These are phyloP conservation scores for Batrachochytrium dendrobatidis DNA, from an alignment of 371 early-diverging fungal genomes.

Conservation along the genomic window DNA sequence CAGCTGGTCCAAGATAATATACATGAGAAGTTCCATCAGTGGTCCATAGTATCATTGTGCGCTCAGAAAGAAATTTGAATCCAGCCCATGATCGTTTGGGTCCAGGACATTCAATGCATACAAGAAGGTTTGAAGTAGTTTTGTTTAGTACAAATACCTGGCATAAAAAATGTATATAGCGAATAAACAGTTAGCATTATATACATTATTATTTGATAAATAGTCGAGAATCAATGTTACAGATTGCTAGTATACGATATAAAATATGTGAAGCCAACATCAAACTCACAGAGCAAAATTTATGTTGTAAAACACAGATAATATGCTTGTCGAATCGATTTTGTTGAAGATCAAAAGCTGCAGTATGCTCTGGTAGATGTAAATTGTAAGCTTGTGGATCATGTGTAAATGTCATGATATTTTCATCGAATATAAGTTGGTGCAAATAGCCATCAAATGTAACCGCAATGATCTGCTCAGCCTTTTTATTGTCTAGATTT, in stretches of 20 bases:
- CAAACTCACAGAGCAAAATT: slow-evolving; percentile 15
- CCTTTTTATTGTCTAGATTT: slow-evolving; percentile 17
- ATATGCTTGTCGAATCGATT: slow-evolving; percentile 16
- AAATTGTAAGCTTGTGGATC: slow-evolving; percentile 2
- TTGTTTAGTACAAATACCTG: slow-evolving; percentile 10
- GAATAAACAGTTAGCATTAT: background rate
- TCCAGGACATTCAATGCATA: background rate
- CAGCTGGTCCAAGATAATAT: slow-evolving; percentile 18
- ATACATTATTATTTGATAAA: background rate
- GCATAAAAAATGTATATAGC: too few species aligned
- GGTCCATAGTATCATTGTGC: slow-evolving; percentile 28
- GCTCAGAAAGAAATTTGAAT: slow-evolving; percentile 20
- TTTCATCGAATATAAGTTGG: slow-evolving; percentile 13
- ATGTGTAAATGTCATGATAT: slow-evolving; percentile 5
- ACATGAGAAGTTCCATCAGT: slow-evolving; percentile 5
- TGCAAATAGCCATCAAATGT: slow-evolving; percentile 13
- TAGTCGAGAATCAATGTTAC: background rate
- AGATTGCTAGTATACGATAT: too few species aligned
- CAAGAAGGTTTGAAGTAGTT: background rate
- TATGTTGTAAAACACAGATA: slow-evolving; percentile 11
- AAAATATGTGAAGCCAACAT: too few species aligned
- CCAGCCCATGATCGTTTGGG: slow-evolving; percentile 15
- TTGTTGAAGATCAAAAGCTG: slow-evolving; percentile 8
- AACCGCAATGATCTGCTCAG: slow-evolving; percentile 7
- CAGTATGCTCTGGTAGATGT: background rate